A percentile compares a stretch with the other conserved stretches of the same genome.
These are phyloP conservation scores for Adansonia grandidieri DNA, from an alignment of 441 rosid species.

Conservation along the genomic window DNA sequence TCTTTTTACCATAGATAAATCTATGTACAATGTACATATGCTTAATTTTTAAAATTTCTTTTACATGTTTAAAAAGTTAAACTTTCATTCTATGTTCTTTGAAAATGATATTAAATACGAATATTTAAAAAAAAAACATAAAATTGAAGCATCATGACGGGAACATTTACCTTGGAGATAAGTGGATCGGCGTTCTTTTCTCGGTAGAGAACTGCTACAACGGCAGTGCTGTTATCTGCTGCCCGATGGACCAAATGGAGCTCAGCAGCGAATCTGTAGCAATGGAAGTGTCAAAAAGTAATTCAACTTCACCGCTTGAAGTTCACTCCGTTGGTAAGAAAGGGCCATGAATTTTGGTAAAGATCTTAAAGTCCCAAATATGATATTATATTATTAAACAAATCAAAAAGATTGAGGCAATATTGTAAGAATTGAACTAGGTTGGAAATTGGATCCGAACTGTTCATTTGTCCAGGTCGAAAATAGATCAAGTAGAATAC, in stretches of 20 bases:
- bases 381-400: background rate
- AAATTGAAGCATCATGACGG: too few species aligned
- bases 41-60: too few species aligned
- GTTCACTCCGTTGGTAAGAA: too few species aligned
- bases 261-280: slow-evolving; percentile 61
- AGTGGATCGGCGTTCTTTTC: slow-evolving; percentile 53
- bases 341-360: background rate
- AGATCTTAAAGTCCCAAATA: background rate
- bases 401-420: background rate
- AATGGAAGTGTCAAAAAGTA: background rate
- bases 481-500: background rate
- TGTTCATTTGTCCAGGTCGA: background rate
- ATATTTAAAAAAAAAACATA: background rate
- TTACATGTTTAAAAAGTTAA: too few species aligned
- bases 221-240: slow-evolving; percentile 44
- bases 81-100: background rate
- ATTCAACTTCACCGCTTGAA: background rate
- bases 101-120: background rate
- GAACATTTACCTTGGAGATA: slow-evolving; percentile 42
- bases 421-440: too few species aligned
- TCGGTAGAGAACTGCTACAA: slow-evolving; percentile 50
- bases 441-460: background rate
- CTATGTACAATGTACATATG: too few species aligned
- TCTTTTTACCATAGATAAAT: too few species aligned
- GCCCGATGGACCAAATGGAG: slow-evolving; percentile 72